These are phyloP conservation scores for Macrolepiota albuminosa DNA, from an alignment of 768 basidiomycete genomes.

Conservation along the genomic window DNA sequence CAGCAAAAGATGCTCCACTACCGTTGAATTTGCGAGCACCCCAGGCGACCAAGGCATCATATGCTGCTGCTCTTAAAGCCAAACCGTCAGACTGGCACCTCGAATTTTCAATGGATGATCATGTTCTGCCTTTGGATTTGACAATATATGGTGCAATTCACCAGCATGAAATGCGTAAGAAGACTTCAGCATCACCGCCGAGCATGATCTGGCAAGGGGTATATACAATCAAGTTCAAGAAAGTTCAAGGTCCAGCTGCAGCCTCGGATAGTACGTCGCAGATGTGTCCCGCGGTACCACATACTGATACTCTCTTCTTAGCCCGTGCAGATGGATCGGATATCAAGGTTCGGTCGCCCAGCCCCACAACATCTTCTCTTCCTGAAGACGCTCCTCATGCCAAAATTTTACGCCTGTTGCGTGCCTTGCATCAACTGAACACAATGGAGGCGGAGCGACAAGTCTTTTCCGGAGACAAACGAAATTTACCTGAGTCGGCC, in stretches of 20 bases:
- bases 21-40: slow-evolving; percentile 23
- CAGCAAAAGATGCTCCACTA: slow-evolving; percentile 34
- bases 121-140: slow-evolving; percentile 75
- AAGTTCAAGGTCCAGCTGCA: slow-evolving; percentile 78
- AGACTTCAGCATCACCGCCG: slow-evolving; percentile 54
- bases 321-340: slow-evolving; percentile 40
- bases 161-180: slow-evolving; percentile 81
- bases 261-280: slow-evolving; percentile 52
- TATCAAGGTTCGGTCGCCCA: slow-evolving; percentile 54
- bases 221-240: slow-evolving; percentile 91
- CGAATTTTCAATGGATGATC: slow-evolving; percentile 92
- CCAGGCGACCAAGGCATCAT: slow-evolving; percentile 54
- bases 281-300: background rate
- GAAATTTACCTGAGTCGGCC: slow-evolving; percentile 68
- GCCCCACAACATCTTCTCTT: slow-evolving; percentile 69
- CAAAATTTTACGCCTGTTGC: slow-evolving; percentile 86
- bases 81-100: slow-evolving; percentile 97
- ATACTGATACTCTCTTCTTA: slow-evolving; percentile 8
- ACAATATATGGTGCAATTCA: slow-evolving; percentile 98
- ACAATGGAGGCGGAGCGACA: slow-evolving; percentile 64
- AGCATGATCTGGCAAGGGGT: slow-evolving; percentile 86
- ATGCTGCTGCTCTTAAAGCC: slow-evolving; percentile 90
- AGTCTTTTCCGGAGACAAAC: slow-evolving; percentile 42
- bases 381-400: slow-evolving; percentile 82
- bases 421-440: slow-evolving; percentile 83